Conservation (phyloP, 2,329 filamentous ascomycete species). For the Exophiala bonariae region DNA sequence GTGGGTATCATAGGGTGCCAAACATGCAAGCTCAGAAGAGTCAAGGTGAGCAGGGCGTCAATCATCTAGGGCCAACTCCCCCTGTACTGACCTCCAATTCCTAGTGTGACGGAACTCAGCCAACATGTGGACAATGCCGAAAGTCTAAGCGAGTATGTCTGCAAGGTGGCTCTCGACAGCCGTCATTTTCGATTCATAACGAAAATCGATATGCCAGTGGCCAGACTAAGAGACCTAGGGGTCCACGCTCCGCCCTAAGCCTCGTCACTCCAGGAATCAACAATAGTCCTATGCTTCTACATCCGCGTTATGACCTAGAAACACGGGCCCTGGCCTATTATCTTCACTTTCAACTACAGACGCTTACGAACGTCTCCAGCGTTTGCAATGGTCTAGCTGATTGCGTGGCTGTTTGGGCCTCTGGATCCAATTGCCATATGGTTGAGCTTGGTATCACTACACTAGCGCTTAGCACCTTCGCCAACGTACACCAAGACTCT, state of each 20-base stretch:
- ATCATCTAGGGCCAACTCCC: too few species aligned
- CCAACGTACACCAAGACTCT: background rate
- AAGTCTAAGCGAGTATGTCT: slow-evolving; percentile 2
- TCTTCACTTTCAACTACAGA: background rate
- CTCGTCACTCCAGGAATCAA: background rate
- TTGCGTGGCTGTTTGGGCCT: background rate
- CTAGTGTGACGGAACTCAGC: background rate
- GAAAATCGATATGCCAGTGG: slow-evolving; percentile 1
- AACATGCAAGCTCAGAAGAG: too few species aligned
- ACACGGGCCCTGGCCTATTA: background rate
- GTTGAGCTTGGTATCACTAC: background rate
- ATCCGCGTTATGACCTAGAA: background rate
- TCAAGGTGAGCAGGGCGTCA: too few species aligned
- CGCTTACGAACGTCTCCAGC: background rate
- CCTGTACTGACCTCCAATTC: too few species aligned
- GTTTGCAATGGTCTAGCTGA: background rate
- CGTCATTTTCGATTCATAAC: slow-evolving; percentile 1
- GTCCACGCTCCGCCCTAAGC: background rate
- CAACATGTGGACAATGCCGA: background rate
- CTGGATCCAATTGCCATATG: background rate
- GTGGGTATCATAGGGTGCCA: too few species aligned
- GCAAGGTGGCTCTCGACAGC: background rate
- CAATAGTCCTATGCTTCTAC: background rate
- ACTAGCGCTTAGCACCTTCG: background rate
- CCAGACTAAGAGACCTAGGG: background rate